Evolutionary conservation across 495 filamentous ascomycete species (phyloP).

Genomic region (Tetracladium setigerum): DNA sequence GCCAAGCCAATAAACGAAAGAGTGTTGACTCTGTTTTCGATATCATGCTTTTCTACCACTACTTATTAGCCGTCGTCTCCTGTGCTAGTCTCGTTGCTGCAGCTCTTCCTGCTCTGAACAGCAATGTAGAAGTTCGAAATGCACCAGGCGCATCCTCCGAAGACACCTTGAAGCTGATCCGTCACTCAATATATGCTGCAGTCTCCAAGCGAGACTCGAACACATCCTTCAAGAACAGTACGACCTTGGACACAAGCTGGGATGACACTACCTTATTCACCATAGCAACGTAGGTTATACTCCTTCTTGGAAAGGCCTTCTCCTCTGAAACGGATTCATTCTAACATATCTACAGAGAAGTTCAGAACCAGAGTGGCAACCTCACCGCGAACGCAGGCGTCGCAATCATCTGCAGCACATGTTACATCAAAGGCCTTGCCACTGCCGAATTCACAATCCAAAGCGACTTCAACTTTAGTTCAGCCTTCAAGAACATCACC

Average conservation of each 20-base stretch:
- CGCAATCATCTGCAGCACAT: conserved; percentile 39
- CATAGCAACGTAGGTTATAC: conserved; percentile 14
- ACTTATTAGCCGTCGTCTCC: too few species aligned
- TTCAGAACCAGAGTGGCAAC: background rate
- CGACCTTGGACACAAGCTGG: conserved; percentile 33
- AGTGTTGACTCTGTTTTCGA: too few species aligned
- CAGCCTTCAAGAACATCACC: conserved; percentile 28
- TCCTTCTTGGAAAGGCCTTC: background rate
- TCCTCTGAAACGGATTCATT: background rate
- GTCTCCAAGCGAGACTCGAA: conserved; percentile 11
- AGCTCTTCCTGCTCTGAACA: background rate
- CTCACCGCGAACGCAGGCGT: conserved; percentile 12
- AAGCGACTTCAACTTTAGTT: conserved; percentile 31
- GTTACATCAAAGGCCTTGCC: conserved; percentile 42
- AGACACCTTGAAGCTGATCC: conserved; percentile 13
- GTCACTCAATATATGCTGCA: background rate
- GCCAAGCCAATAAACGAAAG: too few species aligned
- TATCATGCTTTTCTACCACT: too few species aligned
- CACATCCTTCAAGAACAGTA: conserved; percentile 27
- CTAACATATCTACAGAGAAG: conserved; percentile 4
- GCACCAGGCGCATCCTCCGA: conserved; percentile 11
- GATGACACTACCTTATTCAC: conserved; percentile 27
- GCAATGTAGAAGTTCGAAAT: conserved; percentile 12
- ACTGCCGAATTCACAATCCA: conserved; percentile 32
- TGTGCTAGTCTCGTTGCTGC: background rate